These are phyloP conservation scores for Lipomyces chichibuensis DNA, from an alignment of 805 yeast genomes.

Conservation along the genomic window DNA sequence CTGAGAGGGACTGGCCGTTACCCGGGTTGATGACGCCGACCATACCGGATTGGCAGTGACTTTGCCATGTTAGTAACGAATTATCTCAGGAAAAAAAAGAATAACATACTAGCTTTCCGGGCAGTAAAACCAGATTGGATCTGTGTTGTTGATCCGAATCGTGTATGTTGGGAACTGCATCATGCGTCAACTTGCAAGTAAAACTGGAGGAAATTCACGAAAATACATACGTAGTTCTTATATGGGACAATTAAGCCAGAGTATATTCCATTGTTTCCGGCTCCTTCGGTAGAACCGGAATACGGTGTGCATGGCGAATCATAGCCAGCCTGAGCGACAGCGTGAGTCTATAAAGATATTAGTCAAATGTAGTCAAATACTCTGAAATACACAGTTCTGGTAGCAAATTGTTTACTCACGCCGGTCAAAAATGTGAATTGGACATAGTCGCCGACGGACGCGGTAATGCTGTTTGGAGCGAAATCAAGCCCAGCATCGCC, in stretches of 20 bases:
- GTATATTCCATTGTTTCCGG: constrained; percentile 28
- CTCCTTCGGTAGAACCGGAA: constrained; percentile 3
- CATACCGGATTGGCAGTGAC: constrained; percentile 39
- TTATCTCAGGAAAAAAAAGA: neutral
- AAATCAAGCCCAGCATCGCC: constrained; percentile 22
- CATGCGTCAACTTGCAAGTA: neutral
- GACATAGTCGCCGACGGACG: constrained; percentile 37
- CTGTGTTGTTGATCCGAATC: constrained; percentile 30
- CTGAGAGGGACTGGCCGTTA: constrained; percentile 27
- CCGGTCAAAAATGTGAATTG: constrained; percentile 24
- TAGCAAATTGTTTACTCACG: neutral
- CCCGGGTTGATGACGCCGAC: constrained; percentile 38
- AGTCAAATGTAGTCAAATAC: too few species aligned
- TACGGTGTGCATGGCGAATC: constrained; percentile 34
- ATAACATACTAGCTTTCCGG: constrained; percentile 32
- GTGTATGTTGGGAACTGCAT: constrained; percentile 26
- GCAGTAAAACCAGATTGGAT: constrained; percentile 39
- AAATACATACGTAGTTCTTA: neutral
- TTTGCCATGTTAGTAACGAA: constrained; percentile 4
- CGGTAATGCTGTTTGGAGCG: constrained; percentile 33
- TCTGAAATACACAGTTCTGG: too few species aligned
- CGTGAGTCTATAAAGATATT: constrained; percentile 29
- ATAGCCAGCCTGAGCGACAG: constrained; percentile 36
- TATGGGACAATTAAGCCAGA: constrained; percentile 34
- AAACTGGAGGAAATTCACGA: neutral